Evolutionary conservation across 2,329 filamentous ascomycete genomes (phyloP), one percentile per base, ranked within the genome.

Genomic region (Sclerotinia glacialis): DNA sequence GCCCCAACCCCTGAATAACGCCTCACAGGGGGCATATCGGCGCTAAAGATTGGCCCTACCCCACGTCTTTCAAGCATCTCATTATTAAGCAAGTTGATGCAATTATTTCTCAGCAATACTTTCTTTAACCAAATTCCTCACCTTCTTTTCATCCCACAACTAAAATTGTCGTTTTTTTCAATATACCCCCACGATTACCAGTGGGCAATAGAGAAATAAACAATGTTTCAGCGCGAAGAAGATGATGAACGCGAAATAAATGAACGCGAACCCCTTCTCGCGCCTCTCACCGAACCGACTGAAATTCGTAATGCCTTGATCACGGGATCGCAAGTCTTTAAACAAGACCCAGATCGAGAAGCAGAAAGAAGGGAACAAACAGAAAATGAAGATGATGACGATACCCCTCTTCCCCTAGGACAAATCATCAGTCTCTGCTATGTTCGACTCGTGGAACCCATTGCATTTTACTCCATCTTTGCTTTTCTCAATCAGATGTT

Each of bases 381-480:
- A 44, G 42, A 34, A 6, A 44, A 31, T 26, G 46, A 37, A 0
- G 61, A 64, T 2, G 64, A 61, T 5, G 76, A 80, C 1, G 78
- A 81, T 71, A 83, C 79, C 66, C 82, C 84, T 1, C 75, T 90
- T 18, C 84, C 86, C n/a, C 81, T 79, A 69, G 64, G 75, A n/a
- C 91, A 94, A 76, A 86, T 95, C 63, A 76, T 89, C 42, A 77
- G 90, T 14, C 85, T 95, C 16, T 94, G 91, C 80, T 90, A 87
- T 75, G 87, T 88, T 1, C 86, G 90, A 7, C 75, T 91, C 34
- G 81, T 91, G 54, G 91, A 94, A 74, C 90, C 91, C 0, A 83
- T 93, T 50, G 89, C 90, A n/a, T 94, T 92, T 79, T 94, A 93
- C 80, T 86, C 83, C 75, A 92, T 94, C 76, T 90, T 94, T 72